Percentiles rank a stretch among this genome's conserved stretches.
Evolutionary conservation across 306 rosid species (phyloP).

Genomic region (Cicer judaicum): DNA sequence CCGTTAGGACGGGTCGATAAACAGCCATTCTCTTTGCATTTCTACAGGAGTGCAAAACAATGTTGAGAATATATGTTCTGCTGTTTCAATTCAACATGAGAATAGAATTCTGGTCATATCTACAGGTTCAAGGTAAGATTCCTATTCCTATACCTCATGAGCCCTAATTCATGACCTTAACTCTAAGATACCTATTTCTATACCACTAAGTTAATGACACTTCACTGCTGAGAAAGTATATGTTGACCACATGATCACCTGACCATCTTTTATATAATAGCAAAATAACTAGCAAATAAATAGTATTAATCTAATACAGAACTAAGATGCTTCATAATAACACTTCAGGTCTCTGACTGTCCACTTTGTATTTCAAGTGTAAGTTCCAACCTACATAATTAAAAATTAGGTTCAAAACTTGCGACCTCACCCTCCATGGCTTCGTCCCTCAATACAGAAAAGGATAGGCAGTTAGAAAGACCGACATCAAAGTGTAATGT

Average conservation of each 20-base stretch:
- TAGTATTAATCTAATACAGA: neutral
- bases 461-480: neutral
- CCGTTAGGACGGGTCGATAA: neutral
- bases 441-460: slow-evolving; percentile 15
- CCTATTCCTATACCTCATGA: neutral
- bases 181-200: neutral
- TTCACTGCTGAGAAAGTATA: neutral
- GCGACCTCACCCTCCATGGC: neutral
- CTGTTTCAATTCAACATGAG: neutral
- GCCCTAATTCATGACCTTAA: neutral
- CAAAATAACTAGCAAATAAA: slow-evolving; percentile 8
- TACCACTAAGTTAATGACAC: neutral
- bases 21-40: slow-evolving; percentile 1
- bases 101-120: slow-evolving; percentile 1
- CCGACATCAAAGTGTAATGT: neutral
- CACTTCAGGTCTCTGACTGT: neutral
- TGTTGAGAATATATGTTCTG: neutral
- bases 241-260: slow-evolving; percentile 5
- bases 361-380: slow-evolving; percentile 11
- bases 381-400: neutral
- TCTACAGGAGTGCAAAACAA: slow-evolving; percentile 4
- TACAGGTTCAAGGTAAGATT: neutral
- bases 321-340: neutral
- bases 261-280: neutral
- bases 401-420: slow-evolving; percentile 20